Base-by-base conservation (phyloP, 768 basidiomycete species). In the Dioszegia aurantiaca region DNA sequence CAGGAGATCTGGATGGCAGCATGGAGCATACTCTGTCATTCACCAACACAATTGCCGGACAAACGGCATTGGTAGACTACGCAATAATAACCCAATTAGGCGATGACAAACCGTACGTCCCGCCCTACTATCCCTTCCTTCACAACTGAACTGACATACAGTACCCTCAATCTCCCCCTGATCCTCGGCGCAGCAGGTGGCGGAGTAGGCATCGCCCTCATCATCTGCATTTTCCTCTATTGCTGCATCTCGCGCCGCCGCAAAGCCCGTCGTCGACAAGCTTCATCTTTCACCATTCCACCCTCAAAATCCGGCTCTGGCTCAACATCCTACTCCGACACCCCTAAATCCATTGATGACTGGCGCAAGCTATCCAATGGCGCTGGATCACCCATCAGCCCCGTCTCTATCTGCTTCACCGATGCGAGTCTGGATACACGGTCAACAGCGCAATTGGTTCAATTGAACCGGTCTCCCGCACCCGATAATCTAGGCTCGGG, bases 1-100 rank as follows among this genome's bases (percentile, higher is more conserved):
- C 60, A 3, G 30, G 51, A 3, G 63, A 45, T 21, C 40, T 65
- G 40, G 46, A 68, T 43, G 37, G 43, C 2, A 19, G 42, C 9
- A 42, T 23, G 3, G 33, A 43, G 16, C 67, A 68, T 45, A 57
- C 37, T 16, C 10, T 68, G 4, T 23, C 30, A 10, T 23, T 62
- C 23, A 41, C 47, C 49, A 65, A 55, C 41, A 47, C 37, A 14
- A 4, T 33, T 14, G 48, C 58, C 11, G 58, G 58, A 17, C 26
- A 28, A 31, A 39, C 56, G 16, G 28, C 63, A 8, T 27, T 67
- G n/a, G 40, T 67, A 4, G 65, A 67, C 30, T 67, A 67, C 37
- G 64, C 61, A 3, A 27, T 62, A 6, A 41, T 65, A 10, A 56
- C 64, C n/a, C n/a, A 11, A 4, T 9, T 54, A 6, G 41, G 33